phyloP scores from a whole-genome alignment of 2,329 filamentous ascomycete genomes.

The Arthrobotrys musiformis region DNA sequence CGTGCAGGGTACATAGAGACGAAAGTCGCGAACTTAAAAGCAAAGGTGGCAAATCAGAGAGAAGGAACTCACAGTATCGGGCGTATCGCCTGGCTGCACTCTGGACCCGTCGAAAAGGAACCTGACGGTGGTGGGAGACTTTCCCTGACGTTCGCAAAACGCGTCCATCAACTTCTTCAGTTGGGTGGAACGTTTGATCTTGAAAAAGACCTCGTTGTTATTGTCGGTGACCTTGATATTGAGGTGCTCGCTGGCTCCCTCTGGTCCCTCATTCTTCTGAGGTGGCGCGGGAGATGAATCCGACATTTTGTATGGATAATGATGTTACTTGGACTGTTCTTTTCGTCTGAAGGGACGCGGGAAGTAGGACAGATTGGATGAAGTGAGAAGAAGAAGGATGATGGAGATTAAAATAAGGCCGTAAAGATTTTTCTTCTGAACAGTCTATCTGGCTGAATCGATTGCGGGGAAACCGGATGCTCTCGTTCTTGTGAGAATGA shows the following conservation, averaged over 20 bases:
- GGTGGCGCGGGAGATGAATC: conserved; percentile 64
- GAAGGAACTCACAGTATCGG: conserved; percentile 79
- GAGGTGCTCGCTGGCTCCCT: conserved; percentile 76
- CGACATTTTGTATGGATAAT: conserved; percentile 64
- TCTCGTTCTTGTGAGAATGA: conserved; percentile 16
- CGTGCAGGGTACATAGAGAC: not conserved
- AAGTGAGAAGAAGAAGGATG: conserved; percentile 1
- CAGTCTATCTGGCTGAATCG: not conserved
- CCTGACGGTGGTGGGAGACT: conserved; percentile 82
- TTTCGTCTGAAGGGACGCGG: not conserved
- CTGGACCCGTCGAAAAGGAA: conserved; percentile 97
- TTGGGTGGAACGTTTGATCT: conserved; percentile 96
- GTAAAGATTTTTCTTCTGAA: conserved; percentile 21
- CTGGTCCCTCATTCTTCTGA: conserved; percentile 63
- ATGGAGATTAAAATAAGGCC: conserved; percentile 40
- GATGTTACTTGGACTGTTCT: conserved; percentile 30
- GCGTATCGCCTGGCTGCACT: conserved; percentile 87
- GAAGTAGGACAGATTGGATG: no score
- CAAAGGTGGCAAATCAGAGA: conserved; percentile 15
- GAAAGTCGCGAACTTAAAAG: conserved; percentile 4
- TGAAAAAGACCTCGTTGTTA: conserved; percentile 99
- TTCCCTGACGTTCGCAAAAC: conserved; percentile 96
- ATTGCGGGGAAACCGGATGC: conserved; percentile 9
- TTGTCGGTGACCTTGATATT: conserved; percentile 99
- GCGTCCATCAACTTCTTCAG: conserved; percentile 98